Base-by-base conservation (phyloP, 2,329 filamentous ascomycete species). In the Xylaria sp. region DNA sequence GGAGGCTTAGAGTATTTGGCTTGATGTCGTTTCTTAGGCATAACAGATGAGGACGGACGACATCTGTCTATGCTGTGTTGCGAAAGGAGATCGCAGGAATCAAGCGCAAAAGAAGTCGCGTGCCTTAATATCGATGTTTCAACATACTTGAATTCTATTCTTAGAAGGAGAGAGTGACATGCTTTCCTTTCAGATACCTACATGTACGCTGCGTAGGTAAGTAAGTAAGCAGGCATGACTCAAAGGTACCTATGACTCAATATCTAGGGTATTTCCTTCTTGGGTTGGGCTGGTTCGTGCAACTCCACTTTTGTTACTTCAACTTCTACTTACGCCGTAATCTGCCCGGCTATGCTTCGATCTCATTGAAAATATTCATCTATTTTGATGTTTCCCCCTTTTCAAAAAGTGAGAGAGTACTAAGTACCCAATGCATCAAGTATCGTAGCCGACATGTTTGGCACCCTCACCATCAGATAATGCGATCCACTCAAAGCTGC, bases 11-110 rank as follows among this genome's bases (percentile, higher is more conserved):
- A 87, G 75, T 86, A 88, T 76, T 82, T 83, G 74, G 80, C 75
- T 73, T 85, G 82, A 65, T 87, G 85, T 79, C 87, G 84, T 84
- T 90, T 90, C 83, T 90, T 90, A 80, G 89, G 87, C 89, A 91
- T 91, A 75, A 75, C 77, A 76, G 69, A 72, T 60, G 52, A 55
- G 60, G 52, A 52, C 25, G 9, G 39, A 28, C 41, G 63, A 61
- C 51, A 70, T 65, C 58, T 56, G 59, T 63, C 70, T 72, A 63
- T 54, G 66, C 68, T 72, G 66, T 64, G 34, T 69, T 72, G 73
- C 71, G 70, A 72, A 72, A 70, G 56, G 28, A 72, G 66, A 59
- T 69, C 63, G 63, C 66, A 72, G 50, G 71, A 20, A 37, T 39
- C 4, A 46, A 52, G 34, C 18, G 25, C 55, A 34, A 65, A 57